Base-by-base conservation (phyloP, 1,139 yeast species). In the Debaryomyces nepalensis region DNA sequence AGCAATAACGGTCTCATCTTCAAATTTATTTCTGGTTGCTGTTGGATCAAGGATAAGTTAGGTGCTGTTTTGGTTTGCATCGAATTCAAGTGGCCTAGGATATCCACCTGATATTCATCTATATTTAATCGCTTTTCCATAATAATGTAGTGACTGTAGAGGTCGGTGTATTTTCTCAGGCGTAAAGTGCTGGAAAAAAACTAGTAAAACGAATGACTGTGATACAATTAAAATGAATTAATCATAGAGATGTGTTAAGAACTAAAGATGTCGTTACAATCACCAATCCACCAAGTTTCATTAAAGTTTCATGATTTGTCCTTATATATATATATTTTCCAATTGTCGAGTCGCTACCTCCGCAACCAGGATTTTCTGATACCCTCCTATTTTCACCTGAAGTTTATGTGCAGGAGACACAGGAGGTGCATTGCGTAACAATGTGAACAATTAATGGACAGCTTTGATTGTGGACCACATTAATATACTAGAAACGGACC, bases 1-100 rank as follows among this genome's bases (percentile, higher is more conserved):
- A 79, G 62, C 40, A 79, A 63, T 43, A 73, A 59, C 4, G 79
- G 79, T 40, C 80, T 58, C 80, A 75, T 75, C 40, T 71, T 70
- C 43, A 75, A 57, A 48, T 68, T 73, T 55, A 75, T 75, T 49
- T 75, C 79, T 2, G 79, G 80, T 54, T 75, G 80, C 53, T 73
- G 78, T 51, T 72, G 75, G 45, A 75, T 74, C 43, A 74, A 61
- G 38, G 63, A 51, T 40, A 73, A 59, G 47, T 60, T 66, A 24
- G 79, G 77, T 24, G 61, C 46, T 1, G 73, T 64, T 30, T 53
- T 50, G 12, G 56, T 39, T 48, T 75, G 78, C 52, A 70, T 53
- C 10, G 50, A 34, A 35, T 72, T 54, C 45, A 70, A 59, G 48
- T 73, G 77, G 39, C 58, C 58, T 39, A 72, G 61, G 54, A 73